Evolutionary conservation across 371 early-diverging fungal species (phyloP).

Genomic region (Rhizopus microsporus): DNA sequence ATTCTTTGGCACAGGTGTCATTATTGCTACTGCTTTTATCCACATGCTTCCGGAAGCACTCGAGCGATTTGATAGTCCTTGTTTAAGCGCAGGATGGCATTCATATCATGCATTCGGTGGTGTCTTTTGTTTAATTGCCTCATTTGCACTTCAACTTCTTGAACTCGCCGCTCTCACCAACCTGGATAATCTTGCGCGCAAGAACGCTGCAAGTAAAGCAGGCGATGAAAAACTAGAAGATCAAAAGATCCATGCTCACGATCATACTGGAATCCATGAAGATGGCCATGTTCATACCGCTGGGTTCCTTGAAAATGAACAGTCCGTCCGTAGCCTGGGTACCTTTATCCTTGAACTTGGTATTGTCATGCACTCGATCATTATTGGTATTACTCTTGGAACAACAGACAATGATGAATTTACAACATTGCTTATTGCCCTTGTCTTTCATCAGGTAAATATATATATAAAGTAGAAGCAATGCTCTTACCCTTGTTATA

Average conservation of each 20-base stretch:
- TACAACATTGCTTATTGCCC: slow-evolving; percentile 70
- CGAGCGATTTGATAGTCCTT: slow-evolving; percentile 33
- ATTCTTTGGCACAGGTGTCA: slow-evolving; percentile 76
- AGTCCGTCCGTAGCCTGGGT: slow-evolving; percentile 34
- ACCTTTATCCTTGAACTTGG: slow-evolving; percentile 78
- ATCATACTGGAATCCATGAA: slow-evolving; percentile 26
- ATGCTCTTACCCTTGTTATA: slow-evolving; percentile 8
- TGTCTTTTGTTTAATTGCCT: slow-evolving; percentile 40
- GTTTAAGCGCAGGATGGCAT: slow-evolving; percentile 35
- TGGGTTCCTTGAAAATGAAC: slow-evolving; percentile 38
- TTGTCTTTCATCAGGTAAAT: slow-evolving; percentile 81
- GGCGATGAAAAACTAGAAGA: not conserved
- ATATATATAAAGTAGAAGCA: not conserved
- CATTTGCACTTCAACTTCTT: slow-evolving; percentile 33
- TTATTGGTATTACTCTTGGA: slow-evolving; percentile 84
- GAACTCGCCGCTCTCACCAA: slow-evolving; percentile 36
- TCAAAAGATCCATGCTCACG: slow-evolving; percentile 14
- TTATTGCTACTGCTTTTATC: slow-evolving; percentile 77
- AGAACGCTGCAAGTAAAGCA: slow-evolving; percentile 2
- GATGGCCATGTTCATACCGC: slow-evolving; percentile 53
- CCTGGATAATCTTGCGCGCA: slow-evolving; percentile 20
- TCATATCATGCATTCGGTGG: slow-evolving; percentile 41
- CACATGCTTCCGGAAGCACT: slow-evolving; percentile 61
- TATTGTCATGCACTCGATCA: slow-evolving; percentile 81
- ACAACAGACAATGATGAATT: slow-evolving; percentile 63